phyloP scores from a whole-genome alignment of 2,329 filamentous ascomycete species.

The Calonectria multiphialidica region DNA sequence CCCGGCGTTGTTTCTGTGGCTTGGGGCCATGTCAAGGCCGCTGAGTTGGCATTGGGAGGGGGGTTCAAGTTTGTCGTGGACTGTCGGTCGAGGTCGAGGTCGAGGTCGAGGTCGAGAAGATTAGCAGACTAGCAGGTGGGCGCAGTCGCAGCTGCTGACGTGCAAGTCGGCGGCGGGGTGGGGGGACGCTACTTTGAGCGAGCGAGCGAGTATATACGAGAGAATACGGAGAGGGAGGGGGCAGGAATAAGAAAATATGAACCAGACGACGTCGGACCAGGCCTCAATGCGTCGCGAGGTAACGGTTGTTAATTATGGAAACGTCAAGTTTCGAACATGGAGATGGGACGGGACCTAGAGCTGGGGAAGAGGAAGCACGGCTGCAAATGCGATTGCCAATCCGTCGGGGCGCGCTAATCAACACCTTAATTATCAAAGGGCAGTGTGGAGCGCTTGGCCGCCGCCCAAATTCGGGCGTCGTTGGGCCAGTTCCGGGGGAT shows the following conservation, averaged over 20 bases:
- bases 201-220: background rate
- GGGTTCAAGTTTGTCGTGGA: background rate
- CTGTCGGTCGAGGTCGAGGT: background rate
- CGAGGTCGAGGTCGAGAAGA: background rate
- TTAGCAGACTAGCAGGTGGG: background rate
- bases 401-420: conserved; percentile 12
- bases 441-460: conserved; percentile 2
- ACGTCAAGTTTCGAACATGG: conserved; percentile 4
- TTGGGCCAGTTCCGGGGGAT: conserved; percentile 5
- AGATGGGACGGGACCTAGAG: background rate
- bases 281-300: background rate
- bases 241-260: background rate
- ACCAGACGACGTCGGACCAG: background rate
- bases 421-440: conserved; percentile 18
- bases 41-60: conserved; percentile 42
- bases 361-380: background rate
- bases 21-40: conserved; percentile 43
- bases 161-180: background rate
- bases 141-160: background rate
- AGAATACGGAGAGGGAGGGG: background rate
- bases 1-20: conserved; percentile 40
- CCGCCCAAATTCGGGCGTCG: conserved; percentile 3
- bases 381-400: conserved; percentile 6
- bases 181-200: background rate
- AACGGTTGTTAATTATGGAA: background rate